Evolutionary conservation across 768 basidiomycete genomes (phyloP), one percentile per base, ranked within the genome.

Genomic region (Lactarius sp.): DNA sequence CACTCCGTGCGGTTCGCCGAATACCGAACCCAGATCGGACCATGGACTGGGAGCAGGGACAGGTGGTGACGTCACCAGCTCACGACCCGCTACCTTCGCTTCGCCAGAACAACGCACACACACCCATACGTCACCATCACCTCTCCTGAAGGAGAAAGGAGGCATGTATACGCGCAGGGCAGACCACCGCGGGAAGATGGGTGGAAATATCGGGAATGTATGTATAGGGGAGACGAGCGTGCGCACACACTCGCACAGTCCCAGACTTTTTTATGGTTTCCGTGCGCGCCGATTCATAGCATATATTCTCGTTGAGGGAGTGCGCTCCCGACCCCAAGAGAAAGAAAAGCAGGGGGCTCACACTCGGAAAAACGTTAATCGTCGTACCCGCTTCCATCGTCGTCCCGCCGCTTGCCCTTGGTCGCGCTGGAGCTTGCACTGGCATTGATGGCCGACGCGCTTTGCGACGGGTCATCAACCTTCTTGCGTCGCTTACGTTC

Each of bases 401-500:
- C 57, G 16, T 55, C 62, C 31, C 52, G 58, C 39, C 31, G 52
- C 46, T 64, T 64, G 39, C 47, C 62, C 12, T 55, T 59, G 16
- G 8, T 57, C 44, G 16, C 14, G 20, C 54, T 54, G 1, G 49
- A 34, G 14, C 39, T 41, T 1, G 51, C 37, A n/a, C 57, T 36
- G 6, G 51, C 36, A 20, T 51, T 39, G 27, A 36, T 46, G 5
- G 52, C 47, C 16, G 62, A 64, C 4, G 42, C 46, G 22, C 62
- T 64, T 51, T 41, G 56, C 27, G 36, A 59, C 3, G 66, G 70
- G 51, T 69, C 69, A 20, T 71, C 72, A 50, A 72, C 70, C 64
- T 77, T 77, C 67, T 77, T 78, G 63, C 80, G 74, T 8, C 82
- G 77, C 69, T 79, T 82, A 42, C 84, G 79, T 68, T 83, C 83